Evolutionary conservation across 176 grass and related monocot species (phyloP).

Genomic region (Phoenix roebelenii): DNA sequence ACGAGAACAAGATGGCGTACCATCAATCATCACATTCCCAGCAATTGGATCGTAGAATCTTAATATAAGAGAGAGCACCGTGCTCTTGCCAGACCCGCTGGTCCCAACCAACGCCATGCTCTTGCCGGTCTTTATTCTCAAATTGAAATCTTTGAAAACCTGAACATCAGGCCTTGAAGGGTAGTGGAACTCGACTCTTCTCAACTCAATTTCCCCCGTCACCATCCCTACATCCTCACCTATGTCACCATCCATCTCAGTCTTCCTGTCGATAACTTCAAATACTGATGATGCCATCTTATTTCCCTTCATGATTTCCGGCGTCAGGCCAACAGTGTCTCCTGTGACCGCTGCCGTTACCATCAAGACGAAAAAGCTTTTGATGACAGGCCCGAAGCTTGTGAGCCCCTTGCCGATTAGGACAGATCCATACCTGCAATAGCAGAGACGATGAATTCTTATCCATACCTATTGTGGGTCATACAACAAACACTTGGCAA

Average conservation of each 20-base stretch:
- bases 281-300: slow-evolving; percentile 92
- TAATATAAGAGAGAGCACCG: slow-evolving; percentile 65
- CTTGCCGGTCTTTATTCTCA: slow-evolving; percentile 77
- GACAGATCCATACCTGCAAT: slow-evolving; percentile 72
- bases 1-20: slow-evolving; percentile 20
- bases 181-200: slow-evolving; percentile 67
- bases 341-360: slow-evolving; percentile 85
- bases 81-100: slow-evolving; percentile 96
- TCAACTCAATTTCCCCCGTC: slow-evolving; percentile 61
- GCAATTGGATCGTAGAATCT: slow-evolving; percentile 72
- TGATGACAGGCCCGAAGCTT: slow-evolving; percentile 86
- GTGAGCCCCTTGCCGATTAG: slow-evolving; percentile 77
- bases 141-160: slow-evolving; percentile 71
- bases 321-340: slow-evolving; percentile 67
- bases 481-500: too few species aligned
- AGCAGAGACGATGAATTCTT: too few species aligned
- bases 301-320: slow-evolving; percentile 95
- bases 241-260: slow-evolving; percentile 43
- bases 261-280: slow-evolving; percentile 81
- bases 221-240: slow-evolving; percentile 69
- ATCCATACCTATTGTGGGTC: too few species aligned
- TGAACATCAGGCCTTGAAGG: slow-evolving; percentile 63
- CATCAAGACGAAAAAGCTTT: slow-evolving; percentile 96
- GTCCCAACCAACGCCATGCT: slow-evolving; percentile 97
- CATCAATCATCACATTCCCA: slow-evolving; percentile 80